Percentiles rank a stretch among this genome's conserved stretches.
Conservation (phyloP, 768 basidiomycete species). For the Boletus barrowsii region DNA sequence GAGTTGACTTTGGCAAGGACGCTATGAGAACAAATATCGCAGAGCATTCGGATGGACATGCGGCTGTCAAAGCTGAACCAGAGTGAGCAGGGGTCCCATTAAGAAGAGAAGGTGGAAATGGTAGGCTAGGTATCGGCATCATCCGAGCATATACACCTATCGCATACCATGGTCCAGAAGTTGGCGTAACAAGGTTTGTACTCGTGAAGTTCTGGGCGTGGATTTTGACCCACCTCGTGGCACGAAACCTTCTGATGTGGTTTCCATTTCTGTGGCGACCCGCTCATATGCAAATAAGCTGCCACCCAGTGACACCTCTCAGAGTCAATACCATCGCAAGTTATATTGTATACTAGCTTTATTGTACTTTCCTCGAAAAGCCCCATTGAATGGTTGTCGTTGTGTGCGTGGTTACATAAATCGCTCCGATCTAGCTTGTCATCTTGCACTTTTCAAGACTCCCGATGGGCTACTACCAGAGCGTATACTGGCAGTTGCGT, state of each 20-base stretch:
- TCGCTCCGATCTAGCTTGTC: too few relatives aligned
- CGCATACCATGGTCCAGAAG: not conserved
- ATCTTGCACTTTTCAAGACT: too few relatives aligned
- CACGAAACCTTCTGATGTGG: not conserved
- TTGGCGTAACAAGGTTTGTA: not conserved
- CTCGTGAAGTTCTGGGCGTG: not conserved
- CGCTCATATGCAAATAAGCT: too few relatives aligned
- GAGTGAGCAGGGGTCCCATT: not conserved
- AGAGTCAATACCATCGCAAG: not conserved
- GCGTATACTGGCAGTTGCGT: too few relatives aligned
- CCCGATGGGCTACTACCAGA: too few relatives aligned
- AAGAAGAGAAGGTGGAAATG: not conserved
- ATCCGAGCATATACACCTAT: too few relatives aligned
- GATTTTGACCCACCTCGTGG: not conserved
- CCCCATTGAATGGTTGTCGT: too few relatives aligned
- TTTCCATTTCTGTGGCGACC: not conserved
- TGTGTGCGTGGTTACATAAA: too few relatives aligned
- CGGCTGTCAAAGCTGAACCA: slow-evolving; percentile 10
- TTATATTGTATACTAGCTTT: not conserved
- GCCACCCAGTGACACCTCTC: too few relatives aligned
- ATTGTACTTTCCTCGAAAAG: too few relatives aligned
- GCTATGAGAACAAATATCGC: not conserved
- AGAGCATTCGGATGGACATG: not conserved
- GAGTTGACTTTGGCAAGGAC: slow-evolving; percentile 19
- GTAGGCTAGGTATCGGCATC: not conserved